Evolutionary conservation across 2,329 filamentous ascomycete species (phyloP).

Genomic region (Fusarium sp.): DNA sequence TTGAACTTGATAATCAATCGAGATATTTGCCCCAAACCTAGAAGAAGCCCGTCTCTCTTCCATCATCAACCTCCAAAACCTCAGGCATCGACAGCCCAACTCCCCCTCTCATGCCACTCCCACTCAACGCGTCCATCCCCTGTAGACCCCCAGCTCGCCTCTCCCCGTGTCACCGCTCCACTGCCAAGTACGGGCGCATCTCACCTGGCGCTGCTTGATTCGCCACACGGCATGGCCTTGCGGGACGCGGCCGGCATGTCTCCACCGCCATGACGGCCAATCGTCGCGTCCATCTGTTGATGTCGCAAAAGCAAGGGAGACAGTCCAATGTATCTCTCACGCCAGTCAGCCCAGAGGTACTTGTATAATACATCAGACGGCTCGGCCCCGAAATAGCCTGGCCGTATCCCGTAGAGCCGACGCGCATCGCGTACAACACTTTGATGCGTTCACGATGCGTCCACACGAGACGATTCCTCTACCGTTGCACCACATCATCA

Average conservation of each 20-base stretch:
- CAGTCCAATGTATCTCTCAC: background rate
- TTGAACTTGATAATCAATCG: background rate
- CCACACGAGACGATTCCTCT: background rate
- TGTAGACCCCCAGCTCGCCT: background rate
- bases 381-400: slow-evolving; percentile 1
- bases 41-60: background rate
- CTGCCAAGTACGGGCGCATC: background rate
- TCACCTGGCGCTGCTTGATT: slow-evolving; percentile 23
- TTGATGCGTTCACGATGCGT: background rate
- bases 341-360: background rate
- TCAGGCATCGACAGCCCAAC: slow-evolving; percentile 13
- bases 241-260: slow-evolving; percentile 30
- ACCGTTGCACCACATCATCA: background rate
- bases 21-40: background rate
- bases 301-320: slow-evolving; percentile 41
- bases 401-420: background rate
- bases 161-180: slow-evolving; percentile 28
- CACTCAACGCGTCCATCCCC: slow-evolving; percentile 16
- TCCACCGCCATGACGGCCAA: slow-evolving; percentile 33
- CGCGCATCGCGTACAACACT: background rate
- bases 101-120: slow-evolving; percentile 20
- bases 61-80: slow-evolving; percentile 10
- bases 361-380: background rate
- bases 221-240: slow-evolving; percentile 26
- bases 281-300: slow-evolving; percentile 32